A percentile compares a stretch with the other conserved stretches of the same genome.
phyloP scores from a whole-genome alignment of 768 basidiomycete genomes.

The Guyanaporus albipodus region DNA sequence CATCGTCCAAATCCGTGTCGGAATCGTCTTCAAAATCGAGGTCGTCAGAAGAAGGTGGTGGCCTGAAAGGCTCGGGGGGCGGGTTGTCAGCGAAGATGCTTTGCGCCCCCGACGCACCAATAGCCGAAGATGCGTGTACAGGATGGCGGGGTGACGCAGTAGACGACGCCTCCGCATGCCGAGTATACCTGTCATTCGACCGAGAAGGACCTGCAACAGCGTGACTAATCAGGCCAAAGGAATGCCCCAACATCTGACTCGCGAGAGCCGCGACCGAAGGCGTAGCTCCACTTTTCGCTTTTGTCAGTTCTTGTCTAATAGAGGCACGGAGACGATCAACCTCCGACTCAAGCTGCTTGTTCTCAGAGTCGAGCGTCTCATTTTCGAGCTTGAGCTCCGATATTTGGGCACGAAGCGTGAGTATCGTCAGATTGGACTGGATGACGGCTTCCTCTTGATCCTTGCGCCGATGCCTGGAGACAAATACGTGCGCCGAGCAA shows the following conservation, averaged over 20 bases:
- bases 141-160: neutral
- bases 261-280: neutral
- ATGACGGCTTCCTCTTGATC: conserved; percentile 36
- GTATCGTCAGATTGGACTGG: conserved; percentile 47
- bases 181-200: neutral
- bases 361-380: conserved; percentile 21
- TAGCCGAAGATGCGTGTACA: neutral
- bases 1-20: conserved; percentile 1
- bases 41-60: conserved; percentile 12
- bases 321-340: conserved; percentile 11
- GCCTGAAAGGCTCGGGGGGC: conserved; percentile 19
- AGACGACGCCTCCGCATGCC: neutral
- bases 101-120: conserved; percentile 7
- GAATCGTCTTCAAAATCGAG: conserved; percentile 1
- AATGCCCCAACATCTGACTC: neutral
- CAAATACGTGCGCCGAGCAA: conserved; percentile 56
- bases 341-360: conserved; percentile 26
- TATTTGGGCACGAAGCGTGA: conserved; percentile 41
- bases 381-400: conserved; percentile 36
- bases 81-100: conserved; percentile 28
- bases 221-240: conserved; percentile 12
- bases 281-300: neutral
- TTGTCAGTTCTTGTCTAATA: conserved; percentile 14
- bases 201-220: conserved; percentile 26
- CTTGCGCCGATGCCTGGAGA: conserved; percentile 28